Conservation (phyloP, 768 basidiomycete genomes). For the Chalciporus piperatus region DNA sequence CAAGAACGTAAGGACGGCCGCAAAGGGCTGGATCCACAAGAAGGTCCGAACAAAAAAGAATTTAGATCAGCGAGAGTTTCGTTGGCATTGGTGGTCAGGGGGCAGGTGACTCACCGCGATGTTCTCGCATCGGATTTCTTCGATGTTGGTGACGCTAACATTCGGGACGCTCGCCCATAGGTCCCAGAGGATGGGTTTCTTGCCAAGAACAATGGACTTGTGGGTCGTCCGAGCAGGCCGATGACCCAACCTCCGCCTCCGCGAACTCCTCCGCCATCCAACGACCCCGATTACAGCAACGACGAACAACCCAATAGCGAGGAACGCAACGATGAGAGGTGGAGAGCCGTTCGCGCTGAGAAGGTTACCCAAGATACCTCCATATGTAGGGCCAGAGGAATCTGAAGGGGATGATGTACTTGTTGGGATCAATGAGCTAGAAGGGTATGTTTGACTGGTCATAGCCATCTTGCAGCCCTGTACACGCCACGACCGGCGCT, state of each 20-base stretch:
- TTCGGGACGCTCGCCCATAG: conserved; percentile 27
- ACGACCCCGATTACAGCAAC: conserved; percentile 48
- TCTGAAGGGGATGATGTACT: neutral
- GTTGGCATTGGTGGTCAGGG: too few species aligned
- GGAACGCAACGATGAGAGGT: conserved; percentile 56
- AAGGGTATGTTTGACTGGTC: conserved; percentile 5
- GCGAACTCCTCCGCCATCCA: conserved; percentile 40
- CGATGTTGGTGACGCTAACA: neutral
- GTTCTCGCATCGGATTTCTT: conserved; percentile 35
- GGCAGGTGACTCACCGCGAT: conserved; percentile 36
- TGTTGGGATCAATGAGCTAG: conserved; percentile 2
- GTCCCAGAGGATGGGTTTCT: conserved; percentile 47
- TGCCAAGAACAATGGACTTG: conserved; percentile 10
- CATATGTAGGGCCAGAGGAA: neutral
- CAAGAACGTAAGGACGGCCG: conserved; percentile 14
- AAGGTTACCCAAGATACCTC: neutral
- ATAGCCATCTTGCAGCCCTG: conserved; percentile 17
- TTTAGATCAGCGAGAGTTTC: conserved; percentile 1
- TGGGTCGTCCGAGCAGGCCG: neutral
- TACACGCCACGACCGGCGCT: conserved; percentile 9
- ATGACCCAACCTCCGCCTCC: conserved; percentile 11
- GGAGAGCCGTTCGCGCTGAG: conserved; percentile 42
- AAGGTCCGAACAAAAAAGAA: neutral
- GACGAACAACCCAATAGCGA: conserved; percentile 56
- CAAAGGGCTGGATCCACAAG: conserved; percentile 19